Base-by-base conservation (phyloP, 2,329 filamentous ascomycete genomes). In the Xylariaceae sp. region DNA sequence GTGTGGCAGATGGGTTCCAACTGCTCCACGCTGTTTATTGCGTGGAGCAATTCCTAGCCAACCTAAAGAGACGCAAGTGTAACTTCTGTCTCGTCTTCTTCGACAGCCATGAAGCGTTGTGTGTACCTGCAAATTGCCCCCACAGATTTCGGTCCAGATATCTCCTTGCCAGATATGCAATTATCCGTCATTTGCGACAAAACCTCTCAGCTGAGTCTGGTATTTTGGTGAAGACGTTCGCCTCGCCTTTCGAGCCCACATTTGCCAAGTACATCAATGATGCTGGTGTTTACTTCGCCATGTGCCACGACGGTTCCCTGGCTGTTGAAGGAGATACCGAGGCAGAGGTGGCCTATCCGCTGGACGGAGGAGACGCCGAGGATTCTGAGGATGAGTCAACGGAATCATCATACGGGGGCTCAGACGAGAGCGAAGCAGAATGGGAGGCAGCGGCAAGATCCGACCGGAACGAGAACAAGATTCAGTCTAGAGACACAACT, bases 21-120 rank as follows among this genome's bases (percentile, higher is more conserved):
- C 29, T 49, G 4, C 45, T 49, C 4, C 45, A 49, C 24, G 45
- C 45, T 3, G 29, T 39, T n/a, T 37, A 49, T 19, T 21, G 19
- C 17, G 45, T 49, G n/a, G 45, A 49, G 21, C 9, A 34, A 5
- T 49, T 49, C 17, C 21, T 49, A 3, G n/a, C 11, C 16, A 23
- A 49, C 6, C 31, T 49, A 2, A 24, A 23, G 31, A 36, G 19
- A n/a, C 45, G 29, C 12, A 37, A 37, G 28, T 49, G 45, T n/a
- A 49, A 49, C 21, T 49, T 49, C 31, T 28, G 36, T 17, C 2
- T 49, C 45, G 31, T 49, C 45, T 49, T 34, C 17, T 37, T 49
- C 29, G 29, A 36, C 3, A n/a, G 14, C 31, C 16, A 49, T 14
- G 14, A 37, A 12, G 12, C n/a, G 3, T 14, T 37, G 8, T 37